These are phyloP conservation scores for Prunus padus DNA, from an alignment of 306 rosid genomes.

Conservation along the genomic window DNA sequence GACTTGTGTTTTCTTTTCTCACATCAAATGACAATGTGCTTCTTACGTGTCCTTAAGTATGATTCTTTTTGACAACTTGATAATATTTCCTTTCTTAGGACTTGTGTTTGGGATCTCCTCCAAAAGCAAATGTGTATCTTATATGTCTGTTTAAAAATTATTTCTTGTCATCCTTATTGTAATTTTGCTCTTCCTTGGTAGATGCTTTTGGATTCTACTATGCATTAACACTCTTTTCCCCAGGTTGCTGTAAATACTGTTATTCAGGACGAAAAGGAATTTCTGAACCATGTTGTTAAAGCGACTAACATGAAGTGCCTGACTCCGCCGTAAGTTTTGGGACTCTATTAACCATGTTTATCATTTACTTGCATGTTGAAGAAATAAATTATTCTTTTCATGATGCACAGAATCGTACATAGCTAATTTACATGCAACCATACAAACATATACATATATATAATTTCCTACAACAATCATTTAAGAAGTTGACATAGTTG, in stretches of 20 bases:
- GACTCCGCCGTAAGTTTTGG: constrained; percentile 69
- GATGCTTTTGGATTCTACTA: not conserved
- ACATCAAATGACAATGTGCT: not conserved
- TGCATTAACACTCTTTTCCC: not conserved
- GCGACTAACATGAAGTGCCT: constrained; percentile 92
- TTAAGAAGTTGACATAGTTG: constrained; percentile 2
- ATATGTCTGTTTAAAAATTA: not conserved
- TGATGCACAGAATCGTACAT: not conserved
- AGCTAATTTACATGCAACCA: not conserved
- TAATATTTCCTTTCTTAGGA: not conserved
- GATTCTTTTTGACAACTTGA: not conserved
- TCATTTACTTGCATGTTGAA: not conserved
- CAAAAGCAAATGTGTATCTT: not conserved
- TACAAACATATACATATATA: not conserved
- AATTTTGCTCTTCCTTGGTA: not conserved
- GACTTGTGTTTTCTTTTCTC: not conserved
- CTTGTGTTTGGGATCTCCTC: not conserved
- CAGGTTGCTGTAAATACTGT: constrained; percentile 89
- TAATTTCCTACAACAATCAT: not conserved
- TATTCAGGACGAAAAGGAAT: constrained; percentile 79
- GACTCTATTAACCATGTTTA: constrained; percentile 12
- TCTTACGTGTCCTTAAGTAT: not conserved
- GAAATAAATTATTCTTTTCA: not conserved
- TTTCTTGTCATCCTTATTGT: not conserved
- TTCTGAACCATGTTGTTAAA: constrained; percentile 72